Evolutionary conservation across 169 alveolate genomes (phyloP), one percentile per base, ranked within the genome.

Genomic region (Plasmodium fragile): DNA sequence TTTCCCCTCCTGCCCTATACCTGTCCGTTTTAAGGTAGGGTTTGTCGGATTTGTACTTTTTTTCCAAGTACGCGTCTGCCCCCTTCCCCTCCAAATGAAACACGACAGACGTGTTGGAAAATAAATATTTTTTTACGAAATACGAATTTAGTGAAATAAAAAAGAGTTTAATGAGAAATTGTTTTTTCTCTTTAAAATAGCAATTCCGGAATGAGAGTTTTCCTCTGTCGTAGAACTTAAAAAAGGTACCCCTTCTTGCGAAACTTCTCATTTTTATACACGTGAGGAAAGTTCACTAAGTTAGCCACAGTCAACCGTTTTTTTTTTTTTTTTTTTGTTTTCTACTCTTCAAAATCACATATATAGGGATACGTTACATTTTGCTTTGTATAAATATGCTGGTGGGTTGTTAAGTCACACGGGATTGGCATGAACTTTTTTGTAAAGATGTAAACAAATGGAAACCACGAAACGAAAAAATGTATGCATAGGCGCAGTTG

Each of bases 21-120:
- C 94, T 89, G 18, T 89, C 82, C 71, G 94, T 89, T 89, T 71
- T 77, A 65, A 78, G 6, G 72, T 78, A 89, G 36, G 87, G 87
- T 13, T 79, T 78, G 34, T 89, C 82, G 11, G 89, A 13, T 65
- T 71, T 89, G 81, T 78, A 89, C 36, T 78, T 89, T 89, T 77
- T 89, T 78, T 89, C 75, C 69, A 89, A 79, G 36, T 77, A 89
- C 13, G 90, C 81, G 52, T 77, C 71, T 65, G 39, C 75, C 81
- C 72, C 41, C 36, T 71, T 89, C 45, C 81, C 94, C 45, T 89
- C 90, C 28, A 89, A 89, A 59, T 78, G 32, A 78, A 22, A 78
- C 22, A 89, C 65, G 30, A 11, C 13, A 16, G 34, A 25, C 39
- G 65, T 36, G 16, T 78, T 89, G 32, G 94, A 77, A 55, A 89